Evolutionary conservation across 2,329 filamentous ascomycete species (phyloP), one percentile per base, ranked within the genome.

Genomic region (Trichoderma sp.): DNA sequence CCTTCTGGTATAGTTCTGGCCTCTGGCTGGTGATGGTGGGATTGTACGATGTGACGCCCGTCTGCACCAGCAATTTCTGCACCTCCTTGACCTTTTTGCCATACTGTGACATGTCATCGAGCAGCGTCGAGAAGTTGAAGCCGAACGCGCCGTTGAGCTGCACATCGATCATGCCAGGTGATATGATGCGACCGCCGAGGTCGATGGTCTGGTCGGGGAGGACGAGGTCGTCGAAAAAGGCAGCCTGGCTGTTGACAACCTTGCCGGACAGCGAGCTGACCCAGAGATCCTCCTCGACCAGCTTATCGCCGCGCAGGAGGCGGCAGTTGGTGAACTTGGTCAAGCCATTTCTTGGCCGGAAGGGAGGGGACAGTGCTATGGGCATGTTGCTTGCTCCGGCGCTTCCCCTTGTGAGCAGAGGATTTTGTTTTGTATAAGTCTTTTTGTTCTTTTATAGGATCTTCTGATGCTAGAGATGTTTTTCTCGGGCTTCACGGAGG

Each of bases 141-240:
- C 94, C 94, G 77, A 94, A 95, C 11, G 93, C 94, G 62, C 95
- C 95, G 78, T 98, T 98, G 76, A 98, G 90, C 81, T 98, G 95
- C 67, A 92, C 92, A 75, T 98, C 95, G 76, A 98, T 96, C 78
- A 98, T 87, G 30, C 95, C 95, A 0, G 95, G 94, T 0, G 92
- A 90, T 23, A 98, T 80, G 75, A 97, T 95, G 76, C 93, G 93
- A 72, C 94, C 93, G 66, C 90, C 88, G 1, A 98, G 89, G 77
- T 98, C 90, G 76, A 97, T 86, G 68, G 91, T 90, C 75, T 90
- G 83, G 78, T 95, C 93, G 1, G 95, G 93, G 3, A 91, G 84
- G 68, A 87, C 84, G 59, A 90, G 85, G 67, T 92, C 87, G 76
- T 90, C 90, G 79, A 93, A 95, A 79, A 91, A 92, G 43, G 85